A percentile compares a stretch with the other conserved stretches of the same genome.
phyloP scores from a whole-genome alignment of 1,139 yeast genomes.

The Pichia sp. region DNA sequence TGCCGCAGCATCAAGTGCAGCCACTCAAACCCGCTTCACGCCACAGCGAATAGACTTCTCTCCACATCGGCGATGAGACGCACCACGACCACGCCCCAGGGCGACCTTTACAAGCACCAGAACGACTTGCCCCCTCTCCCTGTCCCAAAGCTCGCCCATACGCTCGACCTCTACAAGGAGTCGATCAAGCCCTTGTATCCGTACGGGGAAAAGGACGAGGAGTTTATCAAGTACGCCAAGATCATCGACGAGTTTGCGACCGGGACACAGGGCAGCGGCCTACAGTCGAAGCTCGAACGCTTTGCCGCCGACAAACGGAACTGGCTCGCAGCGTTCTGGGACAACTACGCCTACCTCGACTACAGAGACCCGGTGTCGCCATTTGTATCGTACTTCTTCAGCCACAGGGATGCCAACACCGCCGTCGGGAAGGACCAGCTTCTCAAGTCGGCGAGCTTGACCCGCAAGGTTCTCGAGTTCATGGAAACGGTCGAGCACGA shows the following conservation, averaged over 20 bases:
- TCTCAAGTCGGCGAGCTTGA: slow-evolving; percentile 65
- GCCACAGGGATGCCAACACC: slow-evolving; percentile 64
- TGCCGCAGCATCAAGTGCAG: not conserved
- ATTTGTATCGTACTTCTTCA: slow-evolving; percentile 84
- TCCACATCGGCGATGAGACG: slow-evolving; percentile 5
- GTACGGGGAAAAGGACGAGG: slow-evolving; percentile 49
- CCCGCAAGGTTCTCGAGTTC: slow-evolving; percentile 53
- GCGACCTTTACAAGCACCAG: slow-evolving; percentile 72
- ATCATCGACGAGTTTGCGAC: slow-evolving; percentile 62
- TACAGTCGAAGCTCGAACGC: slow-evolving; percentile 62
- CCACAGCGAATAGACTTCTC: not conserved
- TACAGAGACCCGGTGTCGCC: slow-evolving; percentile 94
- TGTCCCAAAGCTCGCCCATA: slow-evolving; percentile 74
- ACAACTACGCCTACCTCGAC: slow-evolving; percentile 84
- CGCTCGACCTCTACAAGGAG: slow-evolving; percentile 64
- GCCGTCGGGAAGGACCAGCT: slow-evolving; percentile 65
- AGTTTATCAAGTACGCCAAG: slow-evolving; percentile 45
- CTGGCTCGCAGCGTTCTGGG: slow-evolving; percentile 95
- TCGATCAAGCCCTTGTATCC: slow-evolving; percentile 65
- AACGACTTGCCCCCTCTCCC: slow-evolving; percentile 77
- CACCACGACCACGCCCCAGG: slow-evolving; percentile 36
- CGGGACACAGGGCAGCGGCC: slow-evolving; percentile 49
- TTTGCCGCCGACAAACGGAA: slow-evolving; percentile 61
- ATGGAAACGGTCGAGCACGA: slow-evolving; percentile 54
- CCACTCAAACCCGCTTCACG: not conserved